A percentile compares a stretch with the other conserved stretches of the same genome.
Evolutionary conservation across 2,329 filamentous ascomycete species (phyloP).

Genomic region (Juglanconis juglandina): DNA sequence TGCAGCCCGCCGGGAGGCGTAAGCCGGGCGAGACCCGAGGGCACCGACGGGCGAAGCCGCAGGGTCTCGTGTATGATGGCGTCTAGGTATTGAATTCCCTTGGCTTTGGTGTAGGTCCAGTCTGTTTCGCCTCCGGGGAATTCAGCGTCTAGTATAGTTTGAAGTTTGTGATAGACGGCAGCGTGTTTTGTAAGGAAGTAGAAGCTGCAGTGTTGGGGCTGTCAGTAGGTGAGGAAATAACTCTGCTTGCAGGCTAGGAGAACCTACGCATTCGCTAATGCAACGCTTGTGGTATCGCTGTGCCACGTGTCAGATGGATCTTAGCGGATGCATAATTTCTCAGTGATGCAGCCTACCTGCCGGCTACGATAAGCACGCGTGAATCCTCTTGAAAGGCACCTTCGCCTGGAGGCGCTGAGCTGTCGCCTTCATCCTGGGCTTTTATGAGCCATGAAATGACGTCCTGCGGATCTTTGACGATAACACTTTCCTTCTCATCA

Average conservation of each 20-base stretch:
- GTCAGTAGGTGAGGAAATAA: not conserved
- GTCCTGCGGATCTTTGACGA: conserved; percentile 1
- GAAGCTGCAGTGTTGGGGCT: not conserved
- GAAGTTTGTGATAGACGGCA: not conserved
- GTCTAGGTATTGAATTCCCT: conserved; percentile 3
- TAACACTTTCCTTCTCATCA: not conserved
- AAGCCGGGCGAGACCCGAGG: not conserved
- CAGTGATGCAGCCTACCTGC: not conserved
- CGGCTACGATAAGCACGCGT: conserved; percentile 3
- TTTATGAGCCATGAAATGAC: conserved; percentile 11
- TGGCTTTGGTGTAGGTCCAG: conserved; percentile 8
- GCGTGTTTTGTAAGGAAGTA: conserved; percentile 3
- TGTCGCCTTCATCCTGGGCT: conserved; percentile 1
- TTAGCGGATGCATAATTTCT: too few relatives aligned
- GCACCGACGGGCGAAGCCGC: conserved; percentile 5
- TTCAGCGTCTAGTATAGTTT: not conserved
- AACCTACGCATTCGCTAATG: not conserved
- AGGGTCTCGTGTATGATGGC: conserved; percentile 13
- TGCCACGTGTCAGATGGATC: not conserved
- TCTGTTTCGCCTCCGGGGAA: not conserved
- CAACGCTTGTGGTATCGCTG: conserved; percentile 5
- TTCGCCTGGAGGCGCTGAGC: not conserved
- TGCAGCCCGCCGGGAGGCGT: conserved; percentile 9
- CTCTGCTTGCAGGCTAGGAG: not conserved
- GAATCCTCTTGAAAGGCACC: conserved; percentile 3